Evolutionary conservation across 495 filamentous ascomycete genomes (phyloP), one percentile per base, ranked within the genome.

Genomic region (Astrocystis sublimbata): DNA sequence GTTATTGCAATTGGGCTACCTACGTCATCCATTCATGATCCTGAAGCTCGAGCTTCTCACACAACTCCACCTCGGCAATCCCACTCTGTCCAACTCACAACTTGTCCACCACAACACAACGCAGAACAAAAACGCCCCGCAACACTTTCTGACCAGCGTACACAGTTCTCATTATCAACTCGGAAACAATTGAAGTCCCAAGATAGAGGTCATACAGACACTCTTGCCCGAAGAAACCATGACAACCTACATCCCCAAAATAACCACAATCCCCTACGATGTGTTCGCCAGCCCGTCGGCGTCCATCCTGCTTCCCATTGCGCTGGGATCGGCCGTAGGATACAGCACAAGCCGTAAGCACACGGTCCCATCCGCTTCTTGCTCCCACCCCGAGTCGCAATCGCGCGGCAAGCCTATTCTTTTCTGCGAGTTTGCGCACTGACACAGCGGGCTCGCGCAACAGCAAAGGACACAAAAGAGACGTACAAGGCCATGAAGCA

Each of bases 401-500:
- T 43, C 38, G 41, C n/a, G 24, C 49, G 15, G 12, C 57, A 28
- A 13, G 49, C 26, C 13, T 13, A n/a, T 6, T 19, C 1, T 5
- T 7, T n/a, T 1, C 13, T 17, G 8, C 1, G 4, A 42, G 23
- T 21, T n/a, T 28, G 2, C n/a, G 19, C 62, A 15, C 60, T 38
- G 31, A 33, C 35, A 28, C 30, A 41, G 1, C 15, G 54, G 9
- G 53, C 40, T 68, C 60, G 45, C 67, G 59, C 50, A 60, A 60
- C 67, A 85, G 83, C 81, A 12, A 84, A 79, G 58, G 68, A 81
- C 46, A 88, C 85, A 23, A 80, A 88, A 65, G 74, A 78, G 46
- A 85, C 79, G 45, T 94, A 96, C 75, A 67, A 78, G 19, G 72
- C 81, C 2, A 79, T 96, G 47, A 86, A 85, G 57, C 91, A 96